These are phyloP conservation scores for Beauveria rudraprayagi DNA, from an alignment of 2,329 filamentous ascomycete species.

Conservation along the genomic window DNA sequence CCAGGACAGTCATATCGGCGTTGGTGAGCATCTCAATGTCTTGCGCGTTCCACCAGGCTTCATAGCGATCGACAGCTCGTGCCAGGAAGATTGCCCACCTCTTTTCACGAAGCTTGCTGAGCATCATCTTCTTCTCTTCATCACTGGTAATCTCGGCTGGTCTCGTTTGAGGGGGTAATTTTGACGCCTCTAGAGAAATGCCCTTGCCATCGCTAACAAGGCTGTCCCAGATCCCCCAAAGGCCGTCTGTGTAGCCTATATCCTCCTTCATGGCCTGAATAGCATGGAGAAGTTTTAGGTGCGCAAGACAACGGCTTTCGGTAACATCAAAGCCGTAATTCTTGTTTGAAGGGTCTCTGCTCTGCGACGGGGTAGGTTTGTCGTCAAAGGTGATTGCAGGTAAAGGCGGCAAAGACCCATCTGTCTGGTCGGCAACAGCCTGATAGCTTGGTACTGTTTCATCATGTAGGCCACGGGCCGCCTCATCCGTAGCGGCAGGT, in stretches of 20 bases:
- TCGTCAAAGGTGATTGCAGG: background rate
- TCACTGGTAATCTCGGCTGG: constrained; percentile 20
- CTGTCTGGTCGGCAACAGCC: background rate
- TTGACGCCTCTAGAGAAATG: constrained; percentile 3
- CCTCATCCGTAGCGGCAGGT: background rate
- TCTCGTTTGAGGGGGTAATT: background rate
- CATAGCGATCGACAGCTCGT: constrained; percentile 60
- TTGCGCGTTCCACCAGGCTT: constrained; percentile 52
- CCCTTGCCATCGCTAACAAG: constrained; percentile 21
- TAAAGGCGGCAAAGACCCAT: background rate
- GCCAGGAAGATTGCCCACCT: constrained; percentile 64
- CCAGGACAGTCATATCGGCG: constrained; percentile 24
- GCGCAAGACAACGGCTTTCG: constrained; percentile 47
- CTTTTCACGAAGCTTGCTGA: constrained; percentile 58
- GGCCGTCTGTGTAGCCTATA: constrained; percentile 55
- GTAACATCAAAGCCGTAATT: background rate
- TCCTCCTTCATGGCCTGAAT: constrained; percentile 60
- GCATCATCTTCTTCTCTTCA: constrained; percentile 21
- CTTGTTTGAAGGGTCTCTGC: background rate
- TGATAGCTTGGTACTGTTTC: background rate
- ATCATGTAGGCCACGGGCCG: background rate
- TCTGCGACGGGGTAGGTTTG: background rate
- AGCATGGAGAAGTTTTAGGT: constrained; percentile 64
- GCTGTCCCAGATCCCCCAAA: constrained; percentile 55
- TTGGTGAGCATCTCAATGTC: constrained; percentile 24